A percentile compares a stretch with the other conserved stretches of the same genome.
Evolutionary conservation across 176 grass and related monocot species (phyloP).

Genomic region (Themeda triandra): DNA sequence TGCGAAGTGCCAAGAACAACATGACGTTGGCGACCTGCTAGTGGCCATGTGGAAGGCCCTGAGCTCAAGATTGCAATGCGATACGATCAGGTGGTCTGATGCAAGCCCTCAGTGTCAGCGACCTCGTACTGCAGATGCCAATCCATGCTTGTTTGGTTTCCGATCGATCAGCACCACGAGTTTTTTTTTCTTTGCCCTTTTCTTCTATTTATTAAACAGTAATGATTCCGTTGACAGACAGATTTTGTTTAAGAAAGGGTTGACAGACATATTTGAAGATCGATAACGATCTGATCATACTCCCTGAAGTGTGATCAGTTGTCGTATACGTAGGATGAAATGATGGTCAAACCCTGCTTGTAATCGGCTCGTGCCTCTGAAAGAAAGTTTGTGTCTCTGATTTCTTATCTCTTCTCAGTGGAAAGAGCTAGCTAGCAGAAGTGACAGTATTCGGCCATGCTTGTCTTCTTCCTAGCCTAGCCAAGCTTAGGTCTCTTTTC

Average conservation of each 20-base stretch:
- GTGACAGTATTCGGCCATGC: neutral
- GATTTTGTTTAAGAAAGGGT: neutral
- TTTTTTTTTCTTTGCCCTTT: neutral
- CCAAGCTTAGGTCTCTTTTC: neutral
- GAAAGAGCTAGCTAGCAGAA: neutral
- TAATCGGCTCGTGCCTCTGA: neutral
- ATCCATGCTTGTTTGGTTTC: neutral
- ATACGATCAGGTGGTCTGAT: conserved; percentile 25
- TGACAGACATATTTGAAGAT: neutral
- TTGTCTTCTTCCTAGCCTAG: neutral
- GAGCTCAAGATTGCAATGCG: conserved; percentile 28
- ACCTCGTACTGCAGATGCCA: conserved; percentile 16
- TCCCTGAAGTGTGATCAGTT: neutral
- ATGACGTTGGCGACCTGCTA: neutral
- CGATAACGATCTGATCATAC: neutral
- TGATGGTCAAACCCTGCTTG: neutral
- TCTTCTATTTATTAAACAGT: neutral
- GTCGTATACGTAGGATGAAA: neutral
- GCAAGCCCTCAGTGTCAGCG: neutral
- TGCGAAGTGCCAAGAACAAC: neutral
- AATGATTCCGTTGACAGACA: neutral
- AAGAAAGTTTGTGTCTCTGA: neutral
- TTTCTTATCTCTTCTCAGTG: neutral
- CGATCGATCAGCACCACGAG: neutral
- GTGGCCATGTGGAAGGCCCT: conserved; percentile 26